phyloP scores from a whole-genome alignment of 2,329 filamentous ascomycete genomes.

The Talaromyces rugulosus region DNA sequence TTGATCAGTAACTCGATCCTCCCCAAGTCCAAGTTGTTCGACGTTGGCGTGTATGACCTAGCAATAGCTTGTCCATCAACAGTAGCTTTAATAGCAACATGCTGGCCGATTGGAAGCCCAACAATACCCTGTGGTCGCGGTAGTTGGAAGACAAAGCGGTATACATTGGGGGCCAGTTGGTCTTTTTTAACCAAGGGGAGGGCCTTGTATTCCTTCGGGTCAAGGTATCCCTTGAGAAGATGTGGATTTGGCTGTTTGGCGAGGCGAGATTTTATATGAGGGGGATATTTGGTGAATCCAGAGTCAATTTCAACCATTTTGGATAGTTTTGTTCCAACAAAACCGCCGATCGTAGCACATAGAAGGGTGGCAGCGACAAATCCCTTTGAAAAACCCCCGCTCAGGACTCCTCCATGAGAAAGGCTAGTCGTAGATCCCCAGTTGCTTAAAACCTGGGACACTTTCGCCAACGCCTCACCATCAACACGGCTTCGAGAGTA shows the following conservation, averaged over 20 bases:
- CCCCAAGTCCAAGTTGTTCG: conserved; percentile 31
- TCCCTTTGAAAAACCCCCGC: conserved; percentile 27
- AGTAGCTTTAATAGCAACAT: conserved; percentile 50
- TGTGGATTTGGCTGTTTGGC: neutral
- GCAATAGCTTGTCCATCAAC: conserved; percentile 45
- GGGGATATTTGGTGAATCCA: conserved; percentile 1
- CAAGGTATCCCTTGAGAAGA: neutral
- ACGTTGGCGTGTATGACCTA: conserved; percentile 51
- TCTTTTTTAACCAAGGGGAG: conserved; percentile 2
- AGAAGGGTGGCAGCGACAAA: neutral
- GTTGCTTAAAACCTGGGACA: too few species aligned
- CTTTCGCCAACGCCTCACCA: too few species aligned
- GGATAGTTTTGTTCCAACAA: neutral
- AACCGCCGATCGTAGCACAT: neutral
- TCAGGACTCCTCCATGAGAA: too few species aligned
- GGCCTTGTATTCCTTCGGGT: conserved; percentile 2
- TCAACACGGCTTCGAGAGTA: too few species aligned
- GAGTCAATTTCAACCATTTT: neutral
- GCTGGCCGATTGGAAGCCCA: conserved; percentile 55
- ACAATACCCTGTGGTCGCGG: conserved; percentile 44
- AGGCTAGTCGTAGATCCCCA: too few species aligned
- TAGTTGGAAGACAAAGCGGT: conserved; percentile 26
- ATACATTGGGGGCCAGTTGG: neutral
- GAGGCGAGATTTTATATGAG: neutral
- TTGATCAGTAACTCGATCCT: conserved; percentile 32